A percentile compares a stretch with the other conserved stretches of the same genome.
These are phyloP conservation scores for Pseudopyricularia javanii DNA, from an alignment of 2,329 filamentous ascomycete species.

Conservation along the genomic window DNA sequence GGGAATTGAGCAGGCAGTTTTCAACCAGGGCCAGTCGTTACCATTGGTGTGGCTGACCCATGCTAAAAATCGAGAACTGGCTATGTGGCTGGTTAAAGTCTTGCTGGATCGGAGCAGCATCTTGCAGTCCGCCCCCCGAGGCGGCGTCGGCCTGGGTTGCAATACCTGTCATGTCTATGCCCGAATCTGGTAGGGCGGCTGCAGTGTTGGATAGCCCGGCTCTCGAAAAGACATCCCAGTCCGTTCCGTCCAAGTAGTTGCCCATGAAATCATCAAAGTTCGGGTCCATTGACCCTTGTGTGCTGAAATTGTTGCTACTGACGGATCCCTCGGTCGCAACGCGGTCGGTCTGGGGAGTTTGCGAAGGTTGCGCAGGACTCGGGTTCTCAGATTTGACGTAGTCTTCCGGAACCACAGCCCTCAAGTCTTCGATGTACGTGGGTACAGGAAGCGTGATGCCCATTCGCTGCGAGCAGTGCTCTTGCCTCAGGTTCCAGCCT, in stretches of 20 bases:
- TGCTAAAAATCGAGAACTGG: too few species aligned
- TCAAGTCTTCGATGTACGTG: conserved; percentile 31
- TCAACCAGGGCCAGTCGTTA: too few species aligned
- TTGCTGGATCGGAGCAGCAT: too few species aligned
- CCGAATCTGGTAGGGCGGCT: too few species aligned
- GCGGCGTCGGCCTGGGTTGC: too few species aligned
- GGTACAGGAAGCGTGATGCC: conserved; percentile 25
- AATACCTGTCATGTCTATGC: too few species aligned
- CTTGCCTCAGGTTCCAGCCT: conserved; percentile 40
- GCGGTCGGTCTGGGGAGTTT: not conserved
- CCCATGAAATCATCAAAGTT: conserved; percentile 30
- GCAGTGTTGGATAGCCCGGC: too few species aligned
- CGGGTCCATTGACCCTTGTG: conserved; percentile 7
- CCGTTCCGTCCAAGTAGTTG: conserved; percentile 29
- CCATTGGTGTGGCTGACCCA: too few species aligned
- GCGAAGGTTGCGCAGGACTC: not conserved
- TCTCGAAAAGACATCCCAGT: conserved; percentile 32
- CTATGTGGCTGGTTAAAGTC: too few species aligned
- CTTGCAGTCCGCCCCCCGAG: too few species aligned
- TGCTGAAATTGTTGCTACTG: not conserved
- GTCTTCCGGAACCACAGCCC: conserved; percentile 24
- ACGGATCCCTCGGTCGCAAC: not conserved
- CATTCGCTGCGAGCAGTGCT: conserved; percentile 18
- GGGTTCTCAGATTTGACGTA: conserved; percentile 18
- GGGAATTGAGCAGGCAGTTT: too few species aligned